These are phyloP conservation scores for Theobroma cacao DNA, from an alignment of 345 rosid species.

Conservation along the genomic window DNA sequence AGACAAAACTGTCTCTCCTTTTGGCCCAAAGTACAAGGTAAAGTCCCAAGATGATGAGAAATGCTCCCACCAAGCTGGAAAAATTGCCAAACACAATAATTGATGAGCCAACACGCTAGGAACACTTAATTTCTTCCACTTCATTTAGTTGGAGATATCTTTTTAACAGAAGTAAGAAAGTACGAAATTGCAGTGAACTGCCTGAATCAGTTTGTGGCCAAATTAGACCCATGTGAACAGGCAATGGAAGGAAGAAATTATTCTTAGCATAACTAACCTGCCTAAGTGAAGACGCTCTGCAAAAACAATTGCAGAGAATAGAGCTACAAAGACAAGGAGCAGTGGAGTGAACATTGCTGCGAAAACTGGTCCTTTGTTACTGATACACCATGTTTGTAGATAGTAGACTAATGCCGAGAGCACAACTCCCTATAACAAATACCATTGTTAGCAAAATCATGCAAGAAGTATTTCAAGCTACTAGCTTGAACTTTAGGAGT, in stretches of 20 bases:
- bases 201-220: background rate
- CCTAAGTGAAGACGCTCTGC: background rate
- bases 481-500: background rate
- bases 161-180: no score
- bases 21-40: conserved; percentile 3
- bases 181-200: background rate
- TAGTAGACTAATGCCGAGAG: conserved; percentile 30
- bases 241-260: background rate
- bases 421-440: conserved; percentile 32
- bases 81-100: background rate
- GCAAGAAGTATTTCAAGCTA: background rate
- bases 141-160: background rate
- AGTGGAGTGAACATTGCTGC: background rate
- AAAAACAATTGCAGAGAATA: background rate
- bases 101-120: background rate
- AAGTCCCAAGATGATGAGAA: background rate
- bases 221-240: background rate
- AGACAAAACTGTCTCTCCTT: background rate
- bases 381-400: conserved; percentile 41
- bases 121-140: background rate
- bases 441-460: background rate
- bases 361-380: conserved; percentile 6
- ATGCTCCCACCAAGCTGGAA: conserved; percentile 6
- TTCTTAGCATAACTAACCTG: background rate
- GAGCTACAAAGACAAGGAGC: background rate